Evolutionary conservation across 306 rosid genomes (phyloP), one percentile per base, ranked within the genome.

Genomic region (Cicer chorassanicum): DNA sequence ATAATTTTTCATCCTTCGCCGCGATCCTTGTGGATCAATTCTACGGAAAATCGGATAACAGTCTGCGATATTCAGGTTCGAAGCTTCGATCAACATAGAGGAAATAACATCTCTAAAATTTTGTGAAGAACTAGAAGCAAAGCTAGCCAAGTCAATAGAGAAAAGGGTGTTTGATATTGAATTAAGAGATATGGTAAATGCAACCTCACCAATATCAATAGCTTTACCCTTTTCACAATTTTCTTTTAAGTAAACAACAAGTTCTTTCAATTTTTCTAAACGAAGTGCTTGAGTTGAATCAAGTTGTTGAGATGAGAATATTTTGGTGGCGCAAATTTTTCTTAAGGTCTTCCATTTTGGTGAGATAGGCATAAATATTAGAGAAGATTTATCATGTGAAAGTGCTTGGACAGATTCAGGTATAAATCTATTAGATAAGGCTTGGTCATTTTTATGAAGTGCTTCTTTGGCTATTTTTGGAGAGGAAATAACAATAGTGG

Each of bases 401-500:
- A 76, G 68, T 18, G 74, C 74, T 76, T 59, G 68, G 1, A 43
- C 55, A 2, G 75, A 6, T 1, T 70, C 59, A 0, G 70, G 70
- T 49, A 81, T 9, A 0, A 72, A 19, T 24, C 78, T 10, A 34
- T 40, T 44, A 14, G 85, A 62, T 2, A 81, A 12, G 70, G 29
- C 42, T 6, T n/a, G 78, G 70, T 76, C 85, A 3, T 81, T 1
- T 54, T 64, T 81, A 0, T 70, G 78, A 38, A 81, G 62, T 9
- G 65, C 81, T 76, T 64, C 70, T 75, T 75, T 75, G 68, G 80
- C 73, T 16, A 75, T 0, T 36, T 0, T 21, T 18, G 80, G 77
- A 13, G 84, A 76, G 44, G 81, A 81, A 53, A 81, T 81, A 2
- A 81, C 84, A 24, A 67, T 67, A 36, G 83, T 66, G 34, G 79